Evolutionary conservation across 225 moss, liverwort and hornwort species (phyloP).

Genomic region (Takakia lepidozioides): DNA sequence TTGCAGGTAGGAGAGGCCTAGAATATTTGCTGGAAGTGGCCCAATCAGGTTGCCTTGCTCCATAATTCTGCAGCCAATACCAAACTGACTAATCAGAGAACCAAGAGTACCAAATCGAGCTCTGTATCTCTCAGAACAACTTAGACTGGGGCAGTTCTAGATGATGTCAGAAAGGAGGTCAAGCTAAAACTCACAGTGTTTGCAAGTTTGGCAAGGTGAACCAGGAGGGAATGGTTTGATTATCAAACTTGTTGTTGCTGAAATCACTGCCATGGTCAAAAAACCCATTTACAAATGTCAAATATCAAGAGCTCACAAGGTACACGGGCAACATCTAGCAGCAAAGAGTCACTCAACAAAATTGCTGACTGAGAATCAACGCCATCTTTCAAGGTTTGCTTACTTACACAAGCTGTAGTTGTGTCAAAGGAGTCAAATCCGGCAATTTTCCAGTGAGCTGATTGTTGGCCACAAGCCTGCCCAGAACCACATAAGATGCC

Average conservation of each 20-base stretch:
- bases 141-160: too few species aligned
- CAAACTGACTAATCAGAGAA: too few species aligned
- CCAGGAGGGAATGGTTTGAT: conserved; percentile 43
- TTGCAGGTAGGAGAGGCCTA: conserved; percentile 24
- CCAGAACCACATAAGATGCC: conserved; percentile 1
- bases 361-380: too few species aligned
- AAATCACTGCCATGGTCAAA: conserved; percentile 33
- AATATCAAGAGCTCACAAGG: too few species aligned
- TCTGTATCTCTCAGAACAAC: too few species aligned
- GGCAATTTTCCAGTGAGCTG: conserved; percentile 41
- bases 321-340: too few species aligned
- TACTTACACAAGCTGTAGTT: conserved; percentile 37
- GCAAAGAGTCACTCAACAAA: too few species aligned
- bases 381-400: too few species aligned
- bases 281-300: too few species aligned
- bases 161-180: too few species aligned
- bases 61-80: conserved; percentile 12
- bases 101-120: too few species aligned
- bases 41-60: conserved; percentile 17
- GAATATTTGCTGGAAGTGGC: conserved; percentile 21
- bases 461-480: conserved; percentile 42
- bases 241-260: conserved; percentile 26
- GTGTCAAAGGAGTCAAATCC: conserved; percentile 23
- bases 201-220: conserved; percentile 15
- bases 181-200: neutral